Evolutionary conservation across 2,329 filamentous ascomycete genomes (phyloP), one percentile per base, ranked within the genome.

Genomic region (Exophiala calicioides): DNA sequence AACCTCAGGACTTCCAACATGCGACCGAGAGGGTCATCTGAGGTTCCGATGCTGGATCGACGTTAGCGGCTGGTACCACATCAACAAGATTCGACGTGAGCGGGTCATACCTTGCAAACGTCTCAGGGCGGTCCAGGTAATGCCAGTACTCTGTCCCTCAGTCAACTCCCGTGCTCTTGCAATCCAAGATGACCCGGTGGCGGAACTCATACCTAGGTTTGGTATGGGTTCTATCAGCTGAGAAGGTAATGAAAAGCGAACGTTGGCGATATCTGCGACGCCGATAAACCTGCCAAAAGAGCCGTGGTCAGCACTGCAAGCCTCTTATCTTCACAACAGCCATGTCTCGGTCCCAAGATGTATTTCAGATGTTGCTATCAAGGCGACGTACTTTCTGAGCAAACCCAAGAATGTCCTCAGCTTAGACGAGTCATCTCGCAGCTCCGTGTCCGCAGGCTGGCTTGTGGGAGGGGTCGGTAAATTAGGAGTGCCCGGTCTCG

Each of bases 1-100:
- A 97, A 98, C 50, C 90, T 84, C 60, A 97, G 71, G 21, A 95
- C 89, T 63, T 91, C 90, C 40, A 98, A 80, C 88, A 96, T 96
- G 59, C 93, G 89, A 60, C 93, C 91, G 44, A 97, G 75, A 8
- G 86, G 81, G 60, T 97, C 89, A 60, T 97, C 87, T 13, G 91
- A 93, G 60, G 91, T 91, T 60, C 91, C 93, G 62, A 86, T 85
- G 56, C 81, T 84, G 55, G 49, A 52, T 42, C 51, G 45, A 44
- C 39, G 65, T 76, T 62, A 75, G 72, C 62, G 59, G 45, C 56
- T 38, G 7, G 9, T n/a, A 13, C 2, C 4, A 9, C 26, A 26
- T 26, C 8, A 20, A 20, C n/a, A 4, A 5, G 20, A 26, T 51
- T 33, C 24, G 19, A 15, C 24, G 42, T 57, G 35, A 47, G 32